phyloP scores from a whole-genome alignment of 495 filamentous ascomycete species.

The Xylaria curta region DNA sequence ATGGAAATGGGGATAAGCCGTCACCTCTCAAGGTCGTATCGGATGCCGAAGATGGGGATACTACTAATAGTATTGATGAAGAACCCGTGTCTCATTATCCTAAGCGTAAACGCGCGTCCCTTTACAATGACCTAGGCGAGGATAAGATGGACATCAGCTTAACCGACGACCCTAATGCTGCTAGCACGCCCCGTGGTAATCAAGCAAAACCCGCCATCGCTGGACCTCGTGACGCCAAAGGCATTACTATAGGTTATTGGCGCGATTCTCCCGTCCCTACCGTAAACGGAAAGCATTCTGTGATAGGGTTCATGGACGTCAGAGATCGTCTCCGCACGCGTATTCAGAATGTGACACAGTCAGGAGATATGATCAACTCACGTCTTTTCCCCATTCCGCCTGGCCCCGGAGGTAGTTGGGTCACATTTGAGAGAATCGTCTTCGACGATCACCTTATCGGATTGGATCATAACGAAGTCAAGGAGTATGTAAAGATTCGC shows the following conservation, averaged over 20 bases:
- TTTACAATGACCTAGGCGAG: conserved; percentile 48
- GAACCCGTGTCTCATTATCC: conserved; percentile 41
- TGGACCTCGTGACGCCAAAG: conserved; percentile 50
- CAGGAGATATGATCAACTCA: conserved; percentile 47
- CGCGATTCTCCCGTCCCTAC: conserved; percentile 54
- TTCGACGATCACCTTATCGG: conserved; percentile 56
- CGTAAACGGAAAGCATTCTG: conserved; percentile 53
- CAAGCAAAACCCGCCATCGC: conserved; percentile 36
- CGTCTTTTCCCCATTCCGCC: conserved; percentile 52
- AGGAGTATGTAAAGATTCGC: conserved; percentile 62
- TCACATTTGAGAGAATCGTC: conserved; percentile 59
- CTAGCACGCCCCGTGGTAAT: conserved; percentile 31
- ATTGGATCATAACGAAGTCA: conserved; percentile 55
- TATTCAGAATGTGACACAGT: conserved; percentile 48
- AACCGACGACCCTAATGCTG: conserved; percentile 31
- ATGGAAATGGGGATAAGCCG: conserved; percentile 40
- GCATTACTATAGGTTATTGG: conserved; percentile 59
- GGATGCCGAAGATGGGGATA: conserved; percentile 39
- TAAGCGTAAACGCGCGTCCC: conserved; percentile 58
- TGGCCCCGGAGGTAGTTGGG: conserved; percentile 62
- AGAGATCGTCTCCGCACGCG: conserved; percentile 60
- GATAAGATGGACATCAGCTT: conserved; percentile 39
- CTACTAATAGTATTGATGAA: conserved; percentile 27
- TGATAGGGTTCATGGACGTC: conserved; percentile 61
- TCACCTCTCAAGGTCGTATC: conserved; percentile 41